phyloP scores from a whole-genome alignment of 1,284 basidiomycete species.

The Lignosus rhinocerotis region DNA sequence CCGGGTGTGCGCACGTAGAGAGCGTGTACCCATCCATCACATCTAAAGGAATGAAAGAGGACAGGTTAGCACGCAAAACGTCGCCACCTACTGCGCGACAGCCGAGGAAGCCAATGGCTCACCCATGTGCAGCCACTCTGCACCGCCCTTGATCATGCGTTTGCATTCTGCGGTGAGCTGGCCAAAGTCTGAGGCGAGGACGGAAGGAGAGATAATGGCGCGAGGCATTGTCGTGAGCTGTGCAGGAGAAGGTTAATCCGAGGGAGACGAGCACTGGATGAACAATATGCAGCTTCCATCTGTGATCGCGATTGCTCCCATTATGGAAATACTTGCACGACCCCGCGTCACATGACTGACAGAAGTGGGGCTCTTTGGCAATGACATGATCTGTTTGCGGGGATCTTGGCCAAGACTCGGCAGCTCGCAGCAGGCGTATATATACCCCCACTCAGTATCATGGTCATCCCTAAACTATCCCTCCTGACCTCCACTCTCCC shows the following conservation, averaged over 20 bases:
- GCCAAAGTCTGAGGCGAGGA: constrained; percentile 94
- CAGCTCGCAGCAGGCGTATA: neutral
- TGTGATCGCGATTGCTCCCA: neutral
- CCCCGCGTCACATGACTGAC: neutral
- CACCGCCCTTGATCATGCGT: constrained; percentile 89
- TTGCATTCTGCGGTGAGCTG: constrained; percentile 90
- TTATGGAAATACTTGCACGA: too few relatives aligned
- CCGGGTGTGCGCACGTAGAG: neutral
- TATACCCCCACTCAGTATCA: neutral
- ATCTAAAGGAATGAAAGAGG: constrained; percentile 51
- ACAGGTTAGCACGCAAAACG: neutral
- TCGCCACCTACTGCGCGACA: neutral
- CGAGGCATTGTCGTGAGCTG: constrained; percentile 61
- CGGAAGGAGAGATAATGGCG: constrained; percentile 88
- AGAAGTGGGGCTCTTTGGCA: neutral
- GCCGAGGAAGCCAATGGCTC: constrained; percentile 29
- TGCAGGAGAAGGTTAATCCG: neutral
- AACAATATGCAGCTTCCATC: neutral
- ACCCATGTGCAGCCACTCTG: constrained; percentile 98
- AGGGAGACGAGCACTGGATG: neutral
- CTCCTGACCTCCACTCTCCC: neutral
- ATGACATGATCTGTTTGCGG: neutral
- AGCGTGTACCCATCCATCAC: constrained; percentile 88
- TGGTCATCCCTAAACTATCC: neutral
- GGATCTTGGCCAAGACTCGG: neutral